These are phyloP conservation scores for Asparagopsis taxiformis DNA, from an alignment of 31 red algal genomes.

Conservation along the genomic window DNA sequence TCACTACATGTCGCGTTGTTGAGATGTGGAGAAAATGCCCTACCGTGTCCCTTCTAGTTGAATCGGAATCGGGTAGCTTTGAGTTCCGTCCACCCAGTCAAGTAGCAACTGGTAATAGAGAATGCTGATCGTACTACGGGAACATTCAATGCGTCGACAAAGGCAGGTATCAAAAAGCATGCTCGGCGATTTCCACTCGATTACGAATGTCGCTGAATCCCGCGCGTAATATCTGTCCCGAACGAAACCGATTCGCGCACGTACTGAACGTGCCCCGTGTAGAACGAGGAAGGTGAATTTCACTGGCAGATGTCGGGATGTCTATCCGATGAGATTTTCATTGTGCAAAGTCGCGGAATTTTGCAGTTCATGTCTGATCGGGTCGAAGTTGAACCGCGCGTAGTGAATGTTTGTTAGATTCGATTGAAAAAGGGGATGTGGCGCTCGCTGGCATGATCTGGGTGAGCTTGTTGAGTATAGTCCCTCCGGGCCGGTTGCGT, in stretches of 20 bases:
- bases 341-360: no score
- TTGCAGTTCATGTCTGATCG: no score
- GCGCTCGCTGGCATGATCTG: no score
- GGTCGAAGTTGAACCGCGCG: no score
- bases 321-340: no score
- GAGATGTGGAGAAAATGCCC: background rate
- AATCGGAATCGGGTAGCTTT: background rate
- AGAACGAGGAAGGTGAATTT: no score
- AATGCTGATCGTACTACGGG: background rate
- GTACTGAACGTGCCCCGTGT: no score
- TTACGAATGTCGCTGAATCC: background rate
- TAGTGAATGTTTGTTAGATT: no score
- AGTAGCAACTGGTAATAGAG: background rate
- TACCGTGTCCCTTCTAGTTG: background rate
- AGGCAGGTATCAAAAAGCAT: background rate
- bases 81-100: background rate
- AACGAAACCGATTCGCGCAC: background rate
- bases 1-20: conserved; percentile 5
- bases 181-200: background rate
- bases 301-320: no score
- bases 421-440: no score
- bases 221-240: background rate
- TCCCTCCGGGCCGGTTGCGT: no score
- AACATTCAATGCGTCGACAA: background rate
- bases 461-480: no score